These are phyloP conservation scores for Ambrosia artemisiifolia DNA, from an alignment of 129 eudicot species.

Conservation along the genomic window DNA sequence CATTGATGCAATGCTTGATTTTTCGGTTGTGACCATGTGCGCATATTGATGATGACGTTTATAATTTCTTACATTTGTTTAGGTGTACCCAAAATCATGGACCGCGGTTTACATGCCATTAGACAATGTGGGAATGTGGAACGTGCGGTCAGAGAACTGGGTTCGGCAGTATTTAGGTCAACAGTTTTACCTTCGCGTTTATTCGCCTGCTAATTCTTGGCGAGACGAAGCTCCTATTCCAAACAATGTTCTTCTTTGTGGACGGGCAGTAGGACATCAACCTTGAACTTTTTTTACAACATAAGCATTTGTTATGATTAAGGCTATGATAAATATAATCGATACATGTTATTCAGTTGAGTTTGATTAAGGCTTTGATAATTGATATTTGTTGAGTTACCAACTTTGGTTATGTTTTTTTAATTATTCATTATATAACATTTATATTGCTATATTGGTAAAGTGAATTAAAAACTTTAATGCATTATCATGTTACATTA, in stretches of 20 bases:
- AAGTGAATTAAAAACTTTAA: too few relatives aligned
- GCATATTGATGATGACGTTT: neutral
- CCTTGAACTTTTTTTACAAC: conserved; percentile 6
- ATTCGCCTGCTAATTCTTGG: conserved; percentile 55
- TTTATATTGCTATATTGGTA: too few relatives aligned
- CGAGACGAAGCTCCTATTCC: conserved; percentile 83
- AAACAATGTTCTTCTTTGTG: conserved; percentile 71
- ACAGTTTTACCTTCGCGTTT: conserved; percentile 73
- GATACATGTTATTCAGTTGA: neutral
- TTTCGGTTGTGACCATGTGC: neutral
- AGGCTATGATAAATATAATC: neutral
- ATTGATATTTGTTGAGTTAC: neutral
- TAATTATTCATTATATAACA: neutral
- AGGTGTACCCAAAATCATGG: conserved; percentile 86
- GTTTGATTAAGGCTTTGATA: too few relatives aligned
- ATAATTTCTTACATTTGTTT: neutral
- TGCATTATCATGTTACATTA: too few relatives aligned
- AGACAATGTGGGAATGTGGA: conserved; percentile 91
- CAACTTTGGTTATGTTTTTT: neutral
- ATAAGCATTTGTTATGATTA: neutral
- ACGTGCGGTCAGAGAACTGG: conserved; percentile 69
- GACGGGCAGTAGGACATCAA: conserved; percentile 53
- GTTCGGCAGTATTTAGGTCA: conserved; percentile 72
- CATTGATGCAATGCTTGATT: neutral
- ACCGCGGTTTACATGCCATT: conserved; percentile 76